These are phyloP conservation scores for Aureobasidium sp. DNA, from an alignment of 2,329 filamentous ascomycete species.

Conservation along the genomic window DNA sequence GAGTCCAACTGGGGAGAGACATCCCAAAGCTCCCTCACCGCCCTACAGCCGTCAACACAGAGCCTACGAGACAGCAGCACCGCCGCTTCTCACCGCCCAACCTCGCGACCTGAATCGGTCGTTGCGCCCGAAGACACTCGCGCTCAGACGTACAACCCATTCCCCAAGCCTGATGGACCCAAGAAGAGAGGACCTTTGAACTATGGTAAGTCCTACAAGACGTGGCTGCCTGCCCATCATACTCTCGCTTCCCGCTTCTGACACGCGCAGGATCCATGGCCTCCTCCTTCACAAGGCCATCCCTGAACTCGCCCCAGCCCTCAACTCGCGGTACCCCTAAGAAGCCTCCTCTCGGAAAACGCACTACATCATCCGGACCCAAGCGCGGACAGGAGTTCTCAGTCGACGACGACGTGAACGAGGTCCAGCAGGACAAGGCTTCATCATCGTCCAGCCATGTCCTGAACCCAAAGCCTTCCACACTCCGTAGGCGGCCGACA, in stretches of 20 bases:
- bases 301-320: neutral
- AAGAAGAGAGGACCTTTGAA: neutral
- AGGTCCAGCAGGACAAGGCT: constrained; percentile 62
- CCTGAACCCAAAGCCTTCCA: constrained; percentile 43
- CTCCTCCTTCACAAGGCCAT: neutral
- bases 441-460: constrained; percentile 19
- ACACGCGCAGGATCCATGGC: constrained; percentile 6
- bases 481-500: constrained; percentile 41
- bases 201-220: neutral
- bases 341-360: constrained; percentile 68
- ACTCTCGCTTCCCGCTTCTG: neutral
- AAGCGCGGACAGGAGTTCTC: constrained; percentile 83
- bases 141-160: neutral
- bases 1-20: constrained; percentile 1
- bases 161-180: neutral
- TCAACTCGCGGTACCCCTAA: constrained; percentile 35
- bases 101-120: neutral
- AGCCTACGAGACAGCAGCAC: neutral
- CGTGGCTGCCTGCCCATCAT: neutral
- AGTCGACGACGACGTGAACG: constrained; percentile 75
- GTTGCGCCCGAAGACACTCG: constrained; percentile 4
- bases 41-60: neutral
- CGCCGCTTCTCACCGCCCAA: neutral
- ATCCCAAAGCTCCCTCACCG: constrained; percentile 9
- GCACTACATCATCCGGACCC: constrained; percentile 66